phyloP scores from a whole-genome alignment of 2,329 filamentous ascomycete genomes.

The Amesomyces nigricolor region DNA sequence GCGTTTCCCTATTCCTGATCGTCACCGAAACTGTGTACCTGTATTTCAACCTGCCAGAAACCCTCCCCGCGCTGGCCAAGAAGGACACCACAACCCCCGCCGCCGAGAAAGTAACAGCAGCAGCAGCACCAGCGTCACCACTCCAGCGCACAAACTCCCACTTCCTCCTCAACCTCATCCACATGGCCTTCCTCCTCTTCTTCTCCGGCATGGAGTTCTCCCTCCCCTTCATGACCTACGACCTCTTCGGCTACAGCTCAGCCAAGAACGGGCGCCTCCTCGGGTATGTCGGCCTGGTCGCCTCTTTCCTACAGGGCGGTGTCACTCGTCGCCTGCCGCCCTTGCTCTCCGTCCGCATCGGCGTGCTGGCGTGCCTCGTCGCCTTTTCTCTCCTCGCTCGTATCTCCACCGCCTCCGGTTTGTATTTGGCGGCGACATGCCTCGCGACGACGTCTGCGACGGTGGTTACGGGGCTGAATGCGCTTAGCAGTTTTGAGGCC shows the following conservation, averaged over 20 bases:
- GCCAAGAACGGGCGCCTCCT: slow-evolving; percentile 78
- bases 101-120: slow-evolving; percentile 16
- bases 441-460: slow-evolving; percentile 89
- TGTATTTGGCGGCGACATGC: slow-evolving; percentile 78
- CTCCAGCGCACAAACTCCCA: slow-evolving; percentile 72
- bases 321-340: slow-evolving; percentile 81
- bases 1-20: slow-evolving; percentile 79
- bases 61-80: slow-evolving; percentile 56
- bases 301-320: slow-evolving; percentile 88
- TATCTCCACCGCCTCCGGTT: slow-evolving; percentile 58
- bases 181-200: slow-evolving; percentile 89
- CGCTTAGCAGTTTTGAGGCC: slow-evolving; percentile 86
- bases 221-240: slow-evolving; percentile 94
- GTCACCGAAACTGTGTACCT: slow-evolving; percentile 83
- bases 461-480: slow-evolving; percentile 89
- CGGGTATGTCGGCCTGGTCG: slow-evolving; percentile 85
- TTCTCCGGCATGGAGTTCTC: slow-evolving; percentile 99
- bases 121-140: slow-evolving; percentile 20
- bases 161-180: slow-evolving; percentile 71
- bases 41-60: slow-evolving; percentile 81
- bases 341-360: slow-evolving; percentile 70
- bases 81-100: slow-evolving; percentile 11
- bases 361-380: slow-evolving; percentile 68
- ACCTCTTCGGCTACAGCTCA: slow-evolving; percentile 78
- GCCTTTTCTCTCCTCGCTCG: slow-evolving; percentile 76